Conservation (phyloP, 1,284 basidiomycete genomes). For the Trametes polyzona region DNA sequence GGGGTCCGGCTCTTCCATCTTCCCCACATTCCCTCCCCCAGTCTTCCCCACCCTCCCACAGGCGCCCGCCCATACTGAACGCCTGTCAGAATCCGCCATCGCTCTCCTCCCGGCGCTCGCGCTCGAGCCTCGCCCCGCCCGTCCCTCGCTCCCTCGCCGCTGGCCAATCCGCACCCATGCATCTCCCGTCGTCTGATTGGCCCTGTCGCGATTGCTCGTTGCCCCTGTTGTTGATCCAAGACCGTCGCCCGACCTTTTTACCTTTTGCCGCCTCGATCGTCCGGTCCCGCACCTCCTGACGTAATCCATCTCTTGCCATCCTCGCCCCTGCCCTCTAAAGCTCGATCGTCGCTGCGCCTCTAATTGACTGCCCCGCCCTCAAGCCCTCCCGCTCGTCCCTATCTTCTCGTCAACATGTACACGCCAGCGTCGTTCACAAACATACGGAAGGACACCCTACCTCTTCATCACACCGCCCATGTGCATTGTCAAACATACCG, state of each 20-base stretch:
- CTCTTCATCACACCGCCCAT: background rate
- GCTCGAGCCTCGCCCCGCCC: background rate
- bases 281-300: constrained; percentile 19
- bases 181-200: constrained; percentile 2
- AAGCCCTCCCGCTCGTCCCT: background rate
- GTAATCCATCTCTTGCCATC: constrained; percentile 18
- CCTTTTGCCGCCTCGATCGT: constrained; percentile 17
- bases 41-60: background rate
- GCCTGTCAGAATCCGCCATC: constrained; percentile 3
- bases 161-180: constrained; percentile 1
- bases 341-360: constrained; percentile 22
- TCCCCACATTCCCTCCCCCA: constrained; percentile 16
- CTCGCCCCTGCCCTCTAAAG: constrained; percentile 7
- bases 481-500: background rate
- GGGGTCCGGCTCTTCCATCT: constrained; percentile 16
- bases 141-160: too few species aligned
- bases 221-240: constrained; percentile 11
- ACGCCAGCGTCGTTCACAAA: background rate
- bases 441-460: background rate
- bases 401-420: background rate
- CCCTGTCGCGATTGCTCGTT: background rate
- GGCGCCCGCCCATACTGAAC: constrained; percentile 14
- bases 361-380: background rate
- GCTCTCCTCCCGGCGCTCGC: background rate
- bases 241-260: constrained; percentile 1